These are phyloP conservation scores for Prunus campanulata DNA, from an alignment of 306 rosid species.

Conservation along the genomic window DNA sequence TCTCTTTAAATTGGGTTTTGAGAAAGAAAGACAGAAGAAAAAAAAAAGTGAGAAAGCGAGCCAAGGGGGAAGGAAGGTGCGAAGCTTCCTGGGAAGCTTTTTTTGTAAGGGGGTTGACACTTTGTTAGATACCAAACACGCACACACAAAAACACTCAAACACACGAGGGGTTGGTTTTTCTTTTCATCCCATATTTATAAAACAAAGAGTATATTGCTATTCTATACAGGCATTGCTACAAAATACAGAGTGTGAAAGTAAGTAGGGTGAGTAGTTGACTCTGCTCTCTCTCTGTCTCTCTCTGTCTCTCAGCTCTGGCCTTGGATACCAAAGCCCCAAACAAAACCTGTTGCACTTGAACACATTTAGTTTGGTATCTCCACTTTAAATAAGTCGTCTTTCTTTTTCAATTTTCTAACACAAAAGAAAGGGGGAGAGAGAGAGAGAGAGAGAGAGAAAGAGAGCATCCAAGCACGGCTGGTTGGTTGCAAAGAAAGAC, in stretches of 20 bases:
- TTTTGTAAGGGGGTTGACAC: constrained; percentile 52
- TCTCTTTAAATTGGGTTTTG: constrained; percentile 29
- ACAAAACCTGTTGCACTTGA: constrained; percentile 27
- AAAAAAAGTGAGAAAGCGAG: constrained; percentile 31
- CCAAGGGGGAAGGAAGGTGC: constrained; percentile 41
- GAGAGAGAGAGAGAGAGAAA: constrained; percentile 59
- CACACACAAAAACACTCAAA: not conserved
- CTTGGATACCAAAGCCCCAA: constrained; percentile 64
- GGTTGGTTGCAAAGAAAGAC: constrained; percentile 35
- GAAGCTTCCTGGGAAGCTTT: constrained; percentile 65
- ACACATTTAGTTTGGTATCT: not conserved
- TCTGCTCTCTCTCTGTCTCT: constrained; percentile 4
- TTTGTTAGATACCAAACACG: constrained; percentile 4
- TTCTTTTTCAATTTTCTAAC: constrained; percentile 30
- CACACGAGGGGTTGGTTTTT: constrained; percentile 34
- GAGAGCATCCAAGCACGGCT: constrained; percentile 10
- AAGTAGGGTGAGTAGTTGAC: constrained; percentile 50
- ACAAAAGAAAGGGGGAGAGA: constrained; percentile 43
- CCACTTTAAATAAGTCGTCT: constrained; percentile 44
- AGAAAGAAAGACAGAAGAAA: not conserved
- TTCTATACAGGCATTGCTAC: not conserved
- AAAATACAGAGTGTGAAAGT: not conserved
- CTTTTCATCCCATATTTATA: not conserved
- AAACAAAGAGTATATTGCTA: not conserved
- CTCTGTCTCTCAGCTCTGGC: constrained; percentile 15